phyloP scores from a whole-genome alignment of 2,329 filamentous ascomycete genomes.

The Fusarium ramigenum region DNA sequence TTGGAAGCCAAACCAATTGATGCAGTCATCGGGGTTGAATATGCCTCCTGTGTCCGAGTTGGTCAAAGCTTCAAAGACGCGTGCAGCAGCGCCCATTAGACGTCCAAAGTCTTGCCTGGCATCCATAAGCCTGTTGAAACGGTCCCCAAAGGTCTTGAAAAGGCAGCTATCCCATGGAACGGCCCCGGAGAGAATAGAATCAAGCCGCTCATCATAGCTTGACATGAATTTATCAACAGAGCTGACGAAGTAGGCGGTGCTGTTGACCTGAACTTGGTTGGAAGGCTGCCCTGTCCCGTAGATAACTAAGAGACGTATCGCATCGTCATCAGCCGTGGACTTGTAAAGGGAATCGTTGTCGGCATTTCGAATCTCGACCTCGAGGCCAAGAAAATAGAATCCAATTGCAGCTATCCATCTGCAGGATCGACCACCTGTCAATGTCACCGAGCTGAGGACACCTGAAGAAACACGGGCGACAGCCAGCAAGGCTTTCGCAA shows the following conservation, averaged over 20 bases:
- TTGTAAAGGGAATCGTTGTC: rapidly evolving
- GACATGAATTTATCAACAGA: rapidly evolving
- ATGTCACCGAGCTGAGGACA: rapidly evolving
- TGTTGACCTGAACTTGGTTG: not conserved
- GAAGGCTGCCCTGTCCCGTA: rapidly evolving
- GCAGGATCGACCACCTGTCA: not conserved
- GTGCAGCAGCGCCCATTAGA: rapidly evolving
- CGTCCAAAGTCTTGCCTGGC: rapidly evolving
- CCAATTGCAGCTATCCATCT: not conserved
- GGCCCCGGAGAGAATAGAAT: rapidly evolving
- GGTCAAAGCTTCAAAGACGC: rapidly evolving
- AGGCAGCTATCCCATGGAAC: rapidly evolving
- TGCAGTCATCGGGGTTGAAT: rapidly evolving
- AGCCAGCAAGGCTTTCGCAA: rapidly evolving
- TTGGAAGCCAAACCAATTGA: not conserved
- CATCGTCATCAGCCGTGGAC: rapidly evolving
- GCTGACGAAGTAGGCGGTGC: rapidly evolving
- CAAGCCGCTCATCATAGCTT: rapidly evolving
- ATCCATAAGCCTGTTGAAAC: rapidly evolving
- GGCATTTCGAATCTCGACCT: not conserved
- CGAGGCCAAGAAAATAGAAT: not conserved
- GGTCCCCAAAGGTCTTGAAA: rapidly evolving
- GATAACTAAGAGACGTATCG: rapidly evolving
- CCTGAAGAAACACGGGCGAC: rapidly evolving
- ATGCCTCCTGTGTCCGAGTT: rapidly evolving